Evolutionary conservation across 1,284 basidiomycete species (phyloP).

Genomic region (Mycosarcoma mackinlayi): DNA sequence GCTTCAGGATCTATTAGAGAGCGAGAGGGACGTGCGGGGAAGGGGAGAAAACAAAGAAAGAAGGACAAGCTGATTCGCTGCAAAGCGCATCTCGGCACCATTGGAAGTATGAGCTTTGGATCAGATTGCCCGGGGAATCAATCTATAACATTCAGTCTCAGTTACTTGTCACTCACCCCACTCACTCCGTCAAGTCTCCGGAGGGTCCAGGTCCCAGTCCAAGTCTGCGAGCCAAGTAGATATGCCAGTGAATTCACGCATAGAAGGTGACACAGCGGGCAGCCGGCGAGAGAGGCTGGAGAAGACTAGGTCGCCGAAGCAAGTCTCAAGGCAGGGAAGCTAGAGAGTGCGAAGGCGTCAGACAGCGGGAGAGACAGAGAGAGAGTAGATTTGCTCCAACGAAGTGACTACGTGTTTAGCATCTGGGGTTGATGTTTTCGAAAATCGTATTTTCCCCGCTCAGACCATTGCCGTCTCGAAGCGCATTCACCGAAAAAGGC

Average conservation of each 20-base stretch:
- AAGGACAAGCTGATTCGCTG: slow-evolving; percentile 6
- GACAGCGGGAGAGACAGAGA: background rate
- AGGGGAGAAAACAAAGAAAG: background rate
- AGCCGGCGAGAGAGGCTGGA: background rate
- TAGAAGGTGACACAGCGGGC: background rate
- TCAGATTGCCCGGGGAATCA: slow-evolving; percentile 22
- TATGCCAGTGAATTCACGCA: too few relatives aligned
- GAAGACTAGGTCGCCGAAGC: slow-evolving; percentile 6
- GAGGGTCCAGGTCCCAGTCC: too few relatives aligned
- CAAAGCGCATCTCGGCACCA: slow-evolving; percentile 40
- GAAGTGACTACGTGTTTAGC: too few relatives aligned
- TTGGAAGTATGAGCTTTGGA: background rate
- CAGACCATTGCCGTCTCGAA: slow-evolving; percentile 15
- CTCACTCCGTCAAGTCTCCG: too few relatives aligned
- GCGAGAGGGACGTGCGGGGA: background rate
- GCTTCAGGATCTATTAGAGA: slow-evolving; percentile 21
- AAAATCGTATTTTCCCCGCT: slow-evolving; percentile 29
- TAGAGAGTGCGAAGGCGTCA: too few relatives aligned
- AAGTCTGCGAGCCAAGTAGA: too few relatives aligned
- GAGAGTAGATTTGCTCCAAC: background rate
- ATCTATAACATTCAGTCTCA: slow-evolving; percentile 1
- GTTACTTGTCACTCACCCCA: slow-evolving; percentile 7
- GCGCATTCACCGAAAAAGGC: slow-evolving; percentile 10
- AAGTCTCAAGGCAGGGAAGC: background rate
- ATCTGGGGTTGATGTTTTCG: slow-evolving; percentile 1